Percentiles rank a stretch among this genome's conserved stretches.
These are phyloP conservation scores for Trematosphaeria pertusa DNA, from an alignment of 2,329 filamentous ascomycete species.

Conservation along the genomic window DNA sequence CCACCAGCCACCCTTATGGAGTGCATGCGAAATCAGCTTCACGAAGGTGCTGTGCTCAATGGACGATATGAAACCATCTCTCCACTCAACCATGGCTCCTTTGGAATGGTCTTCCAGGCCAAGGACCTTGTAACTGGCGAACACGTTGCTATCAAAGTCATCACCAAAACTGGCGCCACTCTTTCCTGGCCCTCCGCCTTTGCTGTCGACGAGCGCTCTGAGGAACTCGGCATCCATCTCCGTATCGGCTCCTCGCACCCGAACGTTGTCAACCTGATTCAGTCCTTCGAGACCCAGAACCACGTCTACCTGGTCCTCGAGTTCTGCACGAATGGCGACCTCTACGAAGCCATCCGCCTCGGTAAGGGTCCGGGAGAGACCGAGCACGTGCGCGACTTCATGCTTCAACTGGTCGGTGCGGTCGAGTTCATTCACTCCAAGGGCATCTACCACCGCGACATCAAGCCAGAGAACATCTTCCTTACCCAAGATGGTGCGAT, in stretches of 20 bases:
- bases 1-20: constrained; percentile 65
- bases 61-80: constrained; percentile 91
- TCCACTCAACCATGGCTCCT: constrained; percentile 97
- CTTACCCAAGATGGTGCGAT: constrained; percentile 83
- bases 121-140: constrained; percentile 78
- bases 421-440: constrained; percentile 90
- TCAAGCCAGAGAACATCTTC: constrained; percentile 99
- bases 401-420: constrained; percentile 90
- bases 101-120: constrained; percentile 97
- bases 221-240: constrained; percentile 81
- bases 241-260: constrained; percentile 79
- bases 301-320: constrained; percentile 94
- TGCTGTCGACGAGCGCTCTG: constrained; percentile 80
- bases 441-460: constrained; percentile 94
- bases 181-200: constrained; percentile 67
- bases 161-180: constrained; percentile 79
- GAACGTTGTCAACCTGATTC: constrained; percentile 91
- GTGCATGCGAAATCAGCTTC: constrained; percentile 84
- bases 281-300: constrained; percentile 89
- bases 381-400: constrained; percentile 95
- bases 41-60: constrained; percentile 79
- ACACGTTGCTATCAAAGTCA: constrained; percentile 92
- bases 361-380: constrained; percentile 90
- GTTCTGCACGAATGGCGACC: constrained; percentile 91
- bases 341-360: constrained; percentile 95